A percentile compares a stretch with the other conserved stretches of the same genome.
Conservation (phyloP, 2,329 filamentous ascomycete species). For the Colletotrichum karsti region DNA sequence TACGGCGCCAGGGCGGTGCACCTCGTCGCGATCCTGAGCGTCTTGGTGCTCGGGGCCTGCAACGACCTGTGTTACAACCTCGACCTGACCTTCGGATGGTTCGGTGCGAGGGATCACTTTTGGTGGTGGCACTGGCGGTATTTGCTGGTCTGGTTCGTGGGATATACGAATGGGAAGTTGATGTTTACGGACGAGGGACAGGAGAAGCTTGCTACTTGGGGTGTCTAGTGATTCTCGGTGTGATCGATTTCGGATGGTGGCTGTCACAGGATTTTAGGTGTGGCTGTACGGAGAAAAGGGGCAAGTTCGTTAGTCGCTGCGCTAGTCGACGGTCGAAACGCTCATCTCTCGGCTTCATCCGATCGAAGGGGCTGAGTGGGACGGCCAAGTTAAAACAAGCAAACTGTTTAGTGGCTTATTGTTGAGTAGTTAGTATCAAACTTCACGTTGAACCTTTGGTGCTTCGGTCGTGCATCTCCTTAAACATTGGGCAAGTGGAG, state of each 20-base stretch:
- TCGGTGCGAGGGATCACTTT: background rate
- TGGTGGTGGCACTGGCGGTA: conserved; percentile 8
- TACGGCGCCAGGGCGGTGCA: background rate
- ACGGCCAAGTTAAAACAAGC: too few relatives aligned
- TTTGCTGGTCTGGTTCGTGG: background rate
- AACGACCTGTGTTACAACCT: background rate
- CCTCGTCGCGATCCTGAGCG: background rate
- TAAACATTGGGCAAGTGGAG: too few relatives aligned
- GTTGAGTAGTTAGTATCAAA: too few relatives aligned
- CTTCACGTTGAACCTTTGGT: too few relatives aligned
- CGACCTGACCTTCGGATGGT: background rate
- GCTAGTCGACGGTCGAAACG: too few relatives aligned
- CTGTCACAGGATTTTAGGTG: too few relatives aligned
- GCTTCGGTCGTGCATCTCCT: too few relatives aligned
- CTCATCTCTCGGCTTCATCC: too few relatives aligned
- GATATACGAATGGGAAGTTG: background rate
- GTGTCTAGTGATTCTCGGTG: background rate
- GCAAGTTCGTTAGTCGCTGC: too few relatives aligned
- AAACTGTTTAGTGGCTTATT: too few relatives aligned
- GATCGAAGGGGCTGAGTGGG: too few relatives aligned
- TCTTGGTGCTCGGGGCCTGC: background rate
- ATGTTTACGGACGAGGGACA: background rate
- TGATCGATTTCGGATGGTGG: too few relatives aligned
- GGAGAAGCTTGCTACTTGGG: background rate
- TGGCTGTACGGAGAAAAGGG: background rate